phyloP scores from a whole-genome alignment of 257 asterid species.

The Forsythia viridissima region DNA sequence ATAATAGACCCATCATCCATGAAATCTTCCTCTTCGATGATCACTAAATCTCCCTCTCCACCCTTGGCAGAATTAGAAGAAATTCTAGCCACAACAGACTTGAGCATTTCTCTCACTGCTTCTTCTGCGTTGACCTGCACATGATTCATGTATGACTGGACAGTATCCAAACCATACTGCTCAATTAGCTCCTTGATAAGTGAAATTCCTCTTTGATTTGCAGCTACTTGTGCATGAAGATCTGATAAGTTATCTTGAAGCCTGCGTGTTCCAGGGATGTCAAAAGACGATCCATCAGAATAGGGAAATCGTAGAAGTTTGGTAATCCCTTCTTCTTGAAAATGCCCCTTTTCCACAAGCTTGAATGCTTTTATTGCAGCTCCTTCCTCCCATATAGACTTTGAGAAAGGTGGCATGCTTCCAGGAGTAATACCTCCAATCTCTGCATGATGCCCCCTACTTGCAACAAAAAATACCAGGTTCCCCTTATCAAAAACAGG shows the following conservation, averaged over 20 bases:
- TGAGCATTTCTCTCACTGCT: constrained; percentile 96
- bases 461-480: constrained; percentile 86
- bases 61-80: constrained; percentile 32
- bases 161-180: constrained; percentile 82
- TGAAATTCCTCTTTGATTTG: constrained; percentile 91
- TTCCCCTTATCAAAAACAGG: constrained; percentile 76
- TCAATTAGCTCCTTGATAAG: constrained; percentile 91
- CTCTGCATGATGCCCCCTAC: constrained; percentile 98
- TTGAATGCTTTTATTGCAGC: constrained; percentile 97
- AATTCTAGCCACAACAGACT: constrained; percentile 65
- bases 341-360: constrained; percentile 80
- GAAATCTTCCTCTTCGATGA: constrained; percentile 86
- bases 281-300: constrained; percentile 50
- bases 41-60: constrained; percentile 40
- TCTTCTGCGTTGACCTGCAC: constrained; percentile 93
- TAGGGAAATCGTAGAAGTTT: constrained; percentile 65
- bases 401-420: constrained; percentile 98
- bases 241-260: constrained; percentile 95
- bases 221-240: constrained; percentile 96
- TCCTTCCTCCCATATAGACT: constrained; percentile 95
- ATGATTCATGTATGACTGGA: constrained; percentile 87
- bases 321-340: constrained; percentile 89
- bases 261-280: constrained; percentile 84
- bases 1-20: constrained; percentile 94
- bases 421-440: constrained; percentile 99